Evolutionary conservation across 148 eudicot genomes (phyloP).

Genomic region (Talinum fruticosum): DNA sequence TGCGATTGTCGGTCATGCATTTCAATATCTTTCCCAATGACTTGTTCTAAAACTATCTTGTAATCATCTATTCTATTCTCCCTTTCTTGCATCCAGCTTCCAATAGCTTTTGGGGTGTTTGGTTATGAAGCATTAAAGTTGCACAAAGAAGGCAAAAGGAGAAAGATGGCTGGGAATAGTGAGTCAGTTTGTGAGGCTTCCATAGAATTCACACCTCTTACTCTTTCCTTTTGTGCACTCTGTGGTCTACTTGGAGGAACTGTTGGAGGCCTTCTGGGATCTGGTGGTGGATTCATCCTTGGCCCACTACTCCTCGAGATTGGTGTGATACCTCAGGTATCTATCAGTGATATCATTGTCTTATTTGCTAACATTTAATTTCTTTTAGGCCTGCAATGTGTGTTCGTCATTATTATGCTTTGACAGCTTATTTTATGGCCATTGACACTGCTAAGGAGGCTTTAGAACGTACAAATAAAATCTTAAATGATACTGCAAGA

Average conservation of each 20-base stretch:
- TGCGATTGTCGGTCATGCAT: too few species aligned
- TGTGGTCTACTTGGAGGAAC: slow-evolving; percentile 93
- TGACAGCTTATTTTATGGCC: too few species aligned
- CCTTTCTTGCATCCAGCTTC: slow-evolving; percentile 42
- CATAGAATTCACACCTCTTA: slow-evolving; percentile 68
- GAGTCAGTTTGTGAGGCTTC: slow-evolving; percentile 85
- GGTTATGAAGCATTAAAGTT: slow-evolving; percentile 65
- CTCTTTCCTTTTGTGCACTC: slow-evolving; percentile 69
- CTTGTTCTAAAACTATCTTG: too few species aligned
- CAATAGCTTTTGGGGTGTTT: slow-evolving; percentile 63
- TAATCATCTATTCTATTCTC: too few species aligned
- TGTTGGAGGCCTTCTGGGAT: slow-evolving; percentile 91
- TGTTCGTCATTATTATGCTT: too few species aligned
- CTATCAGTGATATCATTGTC: slow-evolving; percentile 2
- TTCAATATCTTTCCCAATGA: too few species aligned
- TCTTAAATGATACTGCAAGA: too few species aligned
- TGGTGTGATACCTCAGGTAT: slow-evolving; percentile 96
- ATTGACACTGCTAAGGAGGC: too few species aligned
- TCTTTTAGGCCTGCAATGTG: background rate
- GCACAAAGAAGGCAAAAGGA: slow-evolving; percentile 59
- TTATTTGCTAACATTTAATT: background rate
- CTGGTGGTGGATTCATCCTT: slow-evolving; percentile 97
- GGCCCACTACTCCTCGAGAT: slow-evolving; percentile 95
- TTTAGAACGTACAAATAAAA: too few species aligned
- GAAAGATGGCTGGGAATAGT: slow-evolving; percentile 52